phyloP scores from a whole-genome alignment of 2,329 filamentous ascomycete genomes.

The Neopestalotiopsis rosae region DNA sequence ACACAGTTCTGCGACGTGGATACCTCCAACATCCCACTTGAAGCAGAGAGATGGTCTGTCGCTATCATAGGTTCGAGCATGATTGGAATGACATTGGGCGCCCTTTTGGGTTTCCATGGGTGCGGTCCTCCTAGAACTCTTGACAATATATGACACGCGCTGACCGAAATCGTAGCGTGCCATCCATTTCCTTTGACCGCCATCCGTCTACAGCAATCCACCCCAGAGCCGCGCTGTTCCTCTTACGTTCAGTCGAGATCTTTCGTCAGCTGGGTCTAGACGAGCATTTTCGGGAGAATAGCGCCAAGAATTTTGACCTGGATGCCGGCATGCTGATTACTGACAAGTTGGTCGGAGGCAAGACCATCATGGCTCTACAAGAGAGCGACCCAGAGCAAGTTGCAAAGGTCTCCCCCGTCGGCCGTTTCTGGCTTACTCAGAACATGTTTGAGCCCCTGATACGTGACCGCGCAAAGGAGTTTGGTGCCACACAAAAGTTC shows the following conservation, averaged over 20 bases:
- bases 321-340: background rate
- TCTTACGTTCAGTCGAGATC: background rate
- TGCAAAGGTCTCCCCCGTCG: background rate
- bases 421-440: background rate
- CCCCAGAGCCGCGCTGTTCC: background rate
- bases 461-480: background rate
- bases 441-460: background rate
- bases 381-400: background rate
- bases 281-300: background rate
- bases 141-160: background rate
- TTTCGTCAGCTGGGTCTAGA: background rate
- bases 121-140: background rate
- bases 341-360: background rate
- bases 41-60: background rate
- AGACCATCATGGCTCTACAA: background rate
- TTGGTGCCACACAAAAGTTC: background rate
- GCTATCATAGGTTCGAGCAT: background rate
- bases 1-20: background rate
- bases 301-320: background rate
- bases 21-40: background rate
- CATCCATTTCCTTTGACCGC: background rate
- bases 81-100: constrained; percentile 5
- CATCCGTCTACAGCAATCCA: background rate
- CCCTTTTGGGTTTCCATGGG: background rate
- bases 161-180: background rate